phyloP scores from a whole-genome alignment of 2,329 filamentous ascomycete genomes.

The Rhynchosporium graminicola region DNA sequence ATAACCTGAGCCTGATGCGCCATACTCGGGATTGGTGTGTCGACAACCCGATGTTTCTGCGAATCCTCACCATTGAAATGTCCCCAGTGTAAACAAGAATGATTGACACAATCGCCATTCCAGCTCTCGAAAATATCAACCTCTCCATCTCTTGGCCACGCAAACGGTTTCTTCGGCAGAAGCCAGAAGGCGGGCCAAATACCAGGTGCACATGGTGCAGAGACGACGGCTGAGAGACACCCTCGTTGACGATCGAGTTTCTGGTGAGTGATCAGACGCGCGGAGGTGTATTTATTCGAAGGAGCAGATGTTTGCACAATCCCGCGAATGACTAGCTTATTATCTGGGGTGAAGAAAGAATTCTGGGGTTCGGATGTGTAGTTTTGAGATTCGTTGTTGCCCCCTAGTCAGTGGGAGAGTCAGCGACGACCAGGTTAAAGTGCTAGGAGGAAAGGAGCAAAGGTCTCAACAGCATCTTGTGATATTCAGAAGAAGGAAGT shows the following conservation, averaged over 20 bases:
- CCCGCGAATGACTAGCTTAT: slow-evolving; percentile 54
- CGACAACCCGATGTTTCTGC: slow-evolving; percentile 57
- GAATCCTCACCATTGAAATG: slow-evolving; percentile 54
- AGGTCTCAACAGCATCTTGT: no score
- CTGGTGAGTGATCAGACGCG: slow-evolving; percentile 54
- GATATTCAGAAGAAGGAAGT: no score
- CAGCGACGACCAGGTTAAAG: no score
- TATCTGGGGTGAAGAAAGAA: slow-evolving; percentile 55
- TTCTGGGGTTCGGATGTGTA: slow-evolving; percentile 53
- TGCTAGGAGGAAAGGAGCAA: no score
- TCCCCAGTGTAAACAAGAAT: slow-evolving; percentile 61
- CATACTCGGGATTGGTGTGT: slow-evolving; percentile 53
- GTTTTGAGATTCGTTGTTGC: slow-evolving; percentile 61
- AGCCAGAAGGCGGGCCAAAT: slow-evolving; percentile 66
- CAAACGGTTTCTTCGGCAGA: slow-evolving; percentile 57
- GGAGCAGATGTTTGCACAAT: slow-evolving; percentile 43
- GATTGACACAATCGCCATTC: slow-evolving; percentile 58
- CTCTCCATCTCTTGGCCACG: slow-evolving; percentile 60
- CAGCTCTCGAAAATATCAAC: slow-evolving; percentile 63
- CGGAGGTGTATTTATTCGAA: slow-evolving; percentile 53
- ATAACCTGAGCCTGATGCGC: slow-evolving; percentile 49
- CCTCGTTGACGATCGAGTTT: slow-evolving; percentile 53
- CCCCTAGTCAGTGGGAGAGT: slow-evolving; percentile 38
- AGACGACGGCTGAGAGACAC: slow-evolving; percentile 53
- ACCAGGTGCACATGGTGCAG: slow-evolving; percentile 54